Evolutionary conservation across 2,329 filamentous ascomycete genomes (phyloP).

Genomic region (Stagonosporopsis vannaccii): DNA sequence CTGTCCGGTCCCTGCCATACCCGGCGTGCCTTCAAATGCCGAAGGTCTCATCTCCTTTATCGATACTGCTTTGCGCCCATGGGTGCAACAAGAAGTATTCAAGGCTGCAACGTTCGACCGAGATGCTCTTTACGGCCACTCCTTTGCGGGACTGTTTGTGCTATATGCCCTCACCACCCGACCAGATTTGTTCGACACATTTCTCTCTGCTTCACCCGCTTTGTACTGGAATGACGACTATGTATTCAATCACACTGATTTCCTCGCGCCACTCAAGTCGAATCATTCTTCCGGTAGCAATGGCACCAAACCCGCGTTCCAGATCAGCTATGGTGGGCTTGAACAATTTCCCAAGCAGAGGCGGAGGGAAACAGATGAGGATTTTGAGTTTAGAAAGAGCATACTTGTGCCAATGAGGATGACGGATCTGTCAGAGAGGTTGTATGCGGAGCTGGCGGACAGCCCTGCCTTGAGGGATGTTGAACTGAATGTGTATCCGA

Average conservation of each 20-base stretch:
- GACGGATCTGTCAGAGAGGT: constrained; percentile 28
- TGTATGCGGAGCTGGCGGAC: constrained; percentile 34
- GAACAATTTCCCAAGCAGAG: constrained; percentile 38
- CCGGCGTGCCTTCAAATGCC: constrained; percentile 54
- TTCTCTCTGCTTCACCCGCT: constrained; percentile 56
- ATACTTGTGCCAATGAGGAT: constrained; percentile 35
- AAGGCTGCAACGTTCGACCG: constrained; percentile 42
- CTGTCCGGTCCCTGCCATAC: constrained; percentile 32
- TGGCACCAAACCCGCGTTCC: constrained; percentile 38
- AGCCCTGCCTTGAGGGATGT: constrained; percentile 36
- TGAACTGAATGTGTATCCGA: constrained; percentile 39
- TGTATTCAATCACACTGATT: constrained; percentile 39
- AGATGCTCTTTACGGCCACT: constrained; percentile 59
- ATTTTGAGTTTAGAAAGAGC: constrained; percentile 35
- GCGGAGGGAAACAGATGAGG: constrained; percentile 37
- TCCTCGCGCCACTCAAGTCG: constrained; percentile 30
- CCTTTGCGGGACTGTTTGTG: constrained; percentile 58
- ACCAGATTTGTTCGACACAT: constrained; percentile 54
- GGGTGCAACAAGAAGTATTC: constrained; percentile 39
- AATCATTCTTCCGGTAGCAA: background rate
- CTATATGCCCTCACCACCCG: constrained; percentile 55
- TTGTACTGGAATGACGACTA: constrained; percentile 58
- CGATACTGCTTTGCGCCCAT: constrained; percentile 49
- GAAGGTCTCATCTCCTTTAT: constrained; percentile 57
- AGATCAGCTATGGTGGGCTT: constrained; percentile 40